Base-by-base conservation (phyloP, 2,329 filamentous ascomycete species). In the Sporothrix sp. region DNA sequence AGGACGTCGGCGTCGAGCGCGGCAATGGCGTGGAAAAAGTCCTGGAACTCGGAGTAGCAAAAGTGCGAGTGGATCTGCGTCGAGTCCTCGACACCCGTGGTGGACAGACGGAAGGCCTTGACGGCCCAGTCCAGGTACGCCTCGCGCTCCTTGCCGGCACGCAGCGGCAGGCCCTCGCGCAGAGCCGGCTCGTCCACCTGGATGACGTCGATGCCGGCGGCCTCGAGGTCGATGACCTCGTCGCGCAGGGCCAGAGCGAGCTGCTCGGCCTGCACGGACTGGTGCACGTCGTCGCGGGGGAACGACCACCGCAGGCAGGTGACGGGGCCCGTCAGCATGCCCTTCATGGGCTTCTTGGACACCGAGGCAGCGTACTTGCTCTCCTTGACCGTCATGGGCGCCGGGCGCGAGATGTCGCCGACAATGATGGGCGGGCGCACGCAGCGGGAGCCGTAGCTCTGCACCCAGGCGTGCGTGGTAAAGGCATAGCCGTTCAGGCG, bases 41-140 rank as follows among this genome's bases (percentile, higher is more conserved):
- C 93, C 77, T 98, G 93, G 87, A 98, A 98, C 81, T 98, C 93
- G 48, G 93, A 97, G 84, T 98, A 98, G 74, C 93, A 98, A 87
- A 98, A 98, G 80, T 98, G 93, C 58, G 90, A 96, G 85, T 98
- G 93, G 71, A 98, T 96, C 81, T 98, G 93, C 61, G 93, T 98
- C 53, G 85, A 87, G 72, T 98, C 88, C 74, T 89, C 75, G 56
- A 98, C 91, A 69, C 89, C 93, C 55, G 89, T 83, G 63, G 90
- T 94, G 59, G 91, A 84, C 60, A 98, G 87, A 70, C 87, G 89
- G 89, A 98, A 98, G 63, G 90, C 89, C 75, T 95, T 84, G 65
- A 98, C 93, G 55, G 93, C 93, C 93, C 93, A 98, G 63, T 85
- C 76, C 61, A 98, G 84, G 82, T 98, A 98, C 66, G 87, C 87